Evolutionary conservation across 331 rosid species (phyloP).

Genomic region (Prunus yedoensis): DNA sequence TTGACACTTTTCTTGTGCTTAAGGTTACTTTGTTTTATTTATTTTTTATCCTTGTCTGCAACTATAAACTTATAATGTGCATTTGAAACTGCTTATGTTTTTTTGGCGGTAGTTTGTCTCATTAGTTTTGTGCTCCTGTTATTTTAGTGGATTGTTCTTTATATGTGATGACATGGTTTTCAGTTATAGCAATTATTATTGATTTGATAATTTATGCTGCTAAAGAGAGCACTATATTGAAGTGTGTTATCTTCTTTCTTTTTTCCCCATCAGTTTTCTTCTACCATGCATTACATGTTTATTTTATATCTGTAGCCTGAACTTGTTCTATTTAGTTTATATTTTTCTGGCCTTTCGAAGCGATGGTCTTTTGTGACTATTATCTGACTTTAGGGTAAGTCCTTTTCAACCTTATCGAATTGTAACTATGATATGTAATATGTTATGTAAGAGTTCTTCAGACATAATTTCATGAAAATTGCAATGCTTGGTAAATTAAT

Average conservation of each 20-base stretch:
- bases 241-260: background rate
- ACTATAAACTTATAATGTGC: background rate
- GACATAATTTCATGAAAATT: constrained; percentile 4
- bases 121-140: background rate
- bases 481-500: constrained; percentile 1
- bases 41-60: background rate
- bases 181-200: background rate
- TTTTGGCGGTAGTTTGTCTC: background rate
- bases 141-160: background rate
- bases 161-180: background rate
- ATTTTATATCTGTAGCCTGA: background rate
- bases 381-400: constrained; percentile 14
- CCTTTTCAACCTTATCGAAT: constrained; percentile 7
- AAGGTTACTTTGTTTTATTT: background rate
- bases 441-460: constrained; percentile 12
- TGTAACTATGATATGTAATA: constrained; percentile 25
- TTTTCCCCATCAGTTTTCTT: background rate
- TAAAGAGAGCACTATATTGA: too few species aligned
- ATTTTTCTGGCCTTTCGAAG: background rate
- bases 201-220: background rate
- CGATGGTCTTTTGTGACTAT: constrained; percentile 6
- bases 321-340: background rate
- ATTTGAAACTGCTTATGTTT: background rate
- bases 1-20: background rate
- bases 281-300: background rate